These are phyloP conservation scores for Odonthalia washingtoniensis DNA, from an alignment of 31 red algal genomes.

Conservation along the genomic window DNA sequence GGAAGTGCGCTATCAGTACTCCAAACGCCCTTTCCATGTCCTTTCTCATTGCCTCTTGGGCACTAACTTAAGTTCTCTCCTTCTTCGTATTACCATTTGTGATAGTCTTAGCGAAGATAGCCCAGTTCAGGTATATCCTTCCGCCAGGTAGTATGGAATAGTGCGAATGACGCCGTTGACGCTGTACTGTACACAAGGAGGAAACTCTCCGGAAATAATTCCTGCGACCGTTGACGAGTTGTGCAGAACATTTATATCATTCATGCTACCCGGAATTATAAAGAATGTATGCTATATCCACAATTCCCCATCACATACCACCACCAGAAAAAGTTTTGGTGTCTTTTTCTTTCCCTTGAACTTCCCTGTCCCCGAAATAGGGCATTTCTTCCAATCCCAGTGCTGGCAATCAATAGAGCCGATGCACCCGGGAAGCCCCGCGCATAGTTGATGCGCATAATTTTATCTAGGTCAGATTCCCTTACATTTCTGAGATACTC, in stretches of 20 bases:
- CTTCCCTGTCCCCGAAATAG: background rate
- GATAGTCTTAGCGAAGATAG: background rate
- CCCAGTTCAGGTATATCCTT: no score
- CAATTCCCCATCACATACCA: conserved; percentile 9
- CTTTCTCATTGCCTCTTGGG: conserved; percentile 42
- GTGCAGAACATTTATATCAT: no score
- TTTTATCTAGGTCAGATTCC: background rate
- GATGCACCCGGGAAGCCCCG: conserved; percentile 22
- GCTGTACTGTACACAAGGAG: no score
- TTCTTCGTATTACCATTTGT: background rate
- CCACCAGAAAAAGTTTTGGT: conserved; percentile 23
- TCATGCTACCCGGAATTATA: background rate
- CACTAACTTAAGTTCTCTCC: background rate
- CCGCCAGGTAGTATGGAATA: no score
- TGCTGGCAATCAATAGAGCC: conserved; percentile 53
- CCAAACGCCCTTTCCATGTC: conserved; percentile 54
- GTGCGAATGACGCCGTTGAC: no score
- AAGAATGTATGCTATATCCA: conserved; percentile 45
- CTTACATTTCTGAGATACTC: conserved; percentile 15
- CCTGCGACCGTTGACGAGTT: no score
- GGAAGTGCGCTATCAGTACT: conserved; percentile 13
- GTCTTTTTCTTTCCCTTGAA: no score
- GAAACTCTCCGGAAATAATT: no score
- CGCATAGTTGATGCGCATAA: conserved; percentile 4
- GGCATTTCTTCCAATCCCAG: conserved; percentile 15